Evolutionary conservation across 148 eudicot species (phyloP).

Genomic region (Beta vulgaris): DNA sequence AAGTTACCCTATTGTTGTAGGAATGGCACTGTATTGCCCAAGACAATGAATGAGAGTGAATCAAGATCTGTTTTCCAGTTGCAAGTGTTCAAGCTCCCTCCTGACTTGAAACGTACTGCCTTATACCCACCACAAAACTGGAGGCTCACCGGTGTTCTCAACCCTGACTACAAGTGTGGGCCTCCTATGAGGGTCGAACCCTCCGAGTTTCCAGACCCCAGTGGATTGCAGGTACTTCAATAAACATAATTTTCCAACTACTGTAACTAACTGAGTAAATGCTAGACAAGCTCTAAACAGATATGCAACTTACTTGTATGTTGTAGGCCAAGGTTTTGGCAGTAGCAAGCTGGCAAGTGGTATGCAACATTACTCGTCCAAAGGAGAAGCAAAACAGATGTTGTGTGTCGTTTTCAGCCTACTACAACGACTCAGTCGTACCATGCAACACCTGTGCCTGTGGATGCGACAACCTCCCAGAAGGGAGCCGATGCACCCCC

Average conservation of each 20-base stretch:
- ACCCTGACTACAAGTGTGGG: conserved; percentile 68
- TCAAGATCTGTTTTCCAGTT: conserved; percentile 69
- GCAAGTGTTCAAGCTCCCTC: conserved; percentile 72
- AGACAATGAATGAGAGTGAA: conserved; percentile 63
- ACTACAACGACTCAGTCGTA: conserved; percentile 49
- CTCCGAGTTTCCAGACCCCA: conserved; percentile 65
- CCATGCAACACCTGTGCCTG: conserved; percentile 75
- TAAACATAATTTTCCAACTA: background rate
- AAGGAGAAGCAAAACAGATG: conserved; percentile 49
- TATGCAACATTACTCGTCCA: conserved; percentile 75
- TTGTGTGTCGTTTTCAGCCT: conserved; percentile 78
- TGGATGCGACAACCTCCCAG: conserved; percentile 41
- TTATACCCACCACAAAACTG: conserved; percentile 80
- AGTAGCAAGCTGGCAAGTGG: conserved; percentile 77
- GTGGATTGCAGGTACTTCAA: conserved; percentile 42
- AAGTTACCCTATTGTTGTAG: conserved; percentile 75
- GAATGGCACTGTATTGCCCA: conserved; percentile 68
- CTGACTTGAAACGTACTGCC: conserved; percentile 75
- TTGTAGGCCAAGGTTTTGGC: conserved; percentile 40
- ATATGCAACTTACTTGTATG: too few species aligned
- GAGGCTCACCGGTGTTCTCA: conserved; percentile 60
- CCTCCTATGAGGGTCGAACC: conserved; percentile 62
- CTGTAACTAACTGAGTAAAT: too few species aligned
- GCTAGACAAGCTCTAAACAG: too few species aligned
- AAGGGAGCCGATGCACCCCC: conserved; percentile 29